Percentiles rank a stretch among this genome's conserved stretches.
phyloP scores from a whole-genome alignment of 176 grass and related monocot species.

The Hsuehochloa calcarea region DNA sequence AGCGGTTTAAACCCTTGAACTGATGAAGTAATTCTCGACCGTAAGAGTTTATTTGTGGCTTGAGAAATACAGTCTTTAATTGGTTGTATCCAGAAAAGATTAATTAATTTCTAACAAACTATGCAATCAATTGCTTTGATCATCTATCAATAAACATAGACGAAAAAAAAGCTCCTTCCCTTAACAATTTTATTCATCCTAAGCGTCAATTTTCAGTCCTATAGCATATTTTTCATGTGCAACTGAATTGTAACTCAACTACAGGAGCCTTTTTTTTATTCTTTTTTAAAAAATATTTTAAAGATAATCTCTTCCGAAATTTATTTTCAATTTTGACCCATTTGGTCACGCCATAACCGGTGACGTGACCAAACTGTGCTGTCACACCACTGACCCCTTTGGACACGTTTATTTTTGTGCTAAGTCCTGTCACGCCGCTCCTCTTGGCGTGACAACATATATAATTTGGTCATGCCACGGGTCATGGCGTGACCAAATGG shows the following conservation, averaged over 20 bases:
- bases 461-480: too few relatives aligned
- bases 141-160: background rate
- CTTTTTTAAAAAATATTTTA: too few relatives aligned
- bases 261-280: too few relatives aligned
- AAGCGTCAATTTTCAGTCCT: background rate
- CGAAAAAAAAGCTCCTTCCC: background rate
- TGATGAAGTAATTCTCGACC: background rate
- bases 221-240: background rate
- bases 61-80: background rate
- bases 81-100: background rate
- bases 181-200: background rate
- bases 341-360: too few relatives aligned
- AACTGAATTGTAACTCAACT: background rate
- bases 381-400: too few relatives aligned
- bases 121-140: background rate
- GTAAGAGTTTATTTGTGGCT: background rate
- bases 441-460: too few relatives aligned
- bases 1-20: background rate
- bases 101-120: background rate
- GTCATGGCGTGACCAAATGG: too few relatives aligned
- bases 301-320: too few relatives aligned
- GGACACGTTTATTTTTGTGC: too few relatives aligned
- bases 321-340: too few relatives aligned
- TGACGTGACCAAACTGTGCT: too few relatives aligned
- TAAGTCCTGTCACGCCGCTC: too few relatives aligned